phyloP scores from a whole-genome alignment of 495 filamentous ascomycete genomes.

The Trichoderma parareesei region DNA sequence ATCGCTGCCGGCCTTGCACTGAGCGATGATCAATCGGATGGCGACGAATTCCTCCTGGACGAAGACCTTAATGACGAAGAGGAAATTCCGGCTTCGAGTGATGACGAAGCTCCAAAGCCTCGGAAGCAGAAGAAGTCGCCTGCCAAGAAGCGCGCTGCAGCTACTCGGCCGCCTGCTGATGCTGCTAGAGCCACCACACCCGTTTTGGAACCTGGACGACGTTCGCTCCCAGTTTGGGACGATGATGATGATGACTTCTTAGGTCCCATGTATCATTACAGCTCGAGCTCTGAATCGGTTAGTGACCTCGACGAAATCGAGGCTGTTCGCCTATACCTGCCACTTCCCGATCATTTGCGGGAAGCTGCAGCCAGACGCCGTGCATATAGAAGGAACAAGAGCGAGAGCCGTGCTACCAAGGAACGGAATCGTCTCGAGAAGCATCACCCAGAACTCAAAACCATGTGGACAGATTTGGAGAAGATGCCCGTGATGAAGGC shows the following conservation, averaged over 20 bases:
- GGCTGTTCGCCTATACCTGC: not conserved
- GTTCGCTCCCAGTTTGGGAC: not conserved
- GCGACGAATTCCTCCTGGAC: not conserved
- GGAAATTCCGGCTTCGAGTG: slow-evolving; percentile 7
- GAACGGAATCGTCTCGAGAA: slow-evolving; percentile 46
- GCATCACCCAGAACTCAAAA: slow-evolving; percentile 66
- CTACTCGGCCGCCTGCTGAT: not conserved
- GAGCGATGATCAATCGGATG: not conserved
- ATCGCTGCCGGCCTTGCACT: not conserved
- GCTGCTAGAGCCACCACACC: not conserved
- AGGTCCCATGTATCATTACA: not conserved
- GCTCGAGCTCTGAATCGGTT: not conserved
- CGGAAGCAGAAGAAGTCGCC: not conserved
- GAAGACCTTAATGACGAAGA: slow-evolving; percentile 8
- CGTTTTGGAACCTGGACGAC: not conserved
- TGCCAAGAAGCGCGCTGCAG: not conserved
- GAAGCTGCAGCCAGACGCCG: slow-evolving; percentile 17
- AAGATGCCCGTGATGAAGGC: slow-evolving; percentile 56
- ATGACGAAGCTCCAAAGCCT: not conserved
- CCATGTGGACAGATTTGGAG: slow-evolving; percentile 76
- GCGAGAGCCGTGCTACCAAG: slow-evolving; percentile 19
- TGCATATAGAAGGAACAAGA: slow-evolving; percentile 20
- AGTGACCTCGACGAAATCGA: not conserved
- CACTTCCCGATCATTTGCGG: not conserved
- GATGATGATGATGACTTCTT: not conserved